Base-by-base conservation (phyloP, 768 basidiomycete genomes). In the Baorangia bicolor region DNA sequence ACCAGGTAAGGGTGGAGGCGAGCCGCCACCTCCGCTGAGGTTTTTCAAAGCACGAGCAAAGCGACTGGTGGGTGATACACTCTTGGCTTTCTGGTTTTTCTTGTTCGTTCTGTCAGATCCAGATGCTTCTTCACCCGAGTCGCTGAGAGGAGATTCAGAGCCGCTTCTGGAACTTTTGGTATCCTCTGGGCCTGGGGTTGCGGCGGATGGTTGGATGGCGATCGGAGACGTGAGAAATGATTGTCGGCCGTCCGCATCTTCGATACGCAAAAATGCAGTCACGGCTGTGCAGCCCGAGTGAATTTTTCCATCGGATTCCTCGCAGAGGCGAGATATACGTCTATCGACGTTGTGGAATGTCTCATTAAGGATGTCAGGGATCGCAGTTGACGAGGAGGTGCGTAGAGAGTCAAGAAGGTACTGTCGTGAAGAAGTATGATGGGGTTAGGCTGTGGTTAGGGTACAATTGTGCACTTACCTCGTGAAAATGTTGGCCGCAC, bases 281-380 rank as follows among this genome's bases (percentile, higher is more conserved):
- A 97, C 97, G 5, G 92, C 97, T 5, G 97, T 99, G 68, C 96
- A 98, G 2, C 97, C 97, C 8, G 92, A 94, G 65, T 96, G 93
- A 46, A 96, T 94, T 71, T 92, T 94, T 62, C 92, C 93, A 38
- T 91, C 88, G 7, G 90, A 90, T 60, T 89, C 85, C 65, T 90
- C 89, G 51, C 94, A 87, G 65, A 98, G 85, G 44, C 79, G 82
- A 18, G 93, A 94, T 31, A 99, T 81, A 54, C 81, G 79, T 44
- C 76, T 80, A 67, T 99, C 97, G 55, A 98, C 97, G 38, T 84
- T 81, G 71, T 97, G 94, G 77, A 98, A 99, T 4, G 97, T 94
- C 66, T 88, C 78, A 69, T 98, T 98, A 55, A 98, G 82, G 56
- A 94, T 69, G 64, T 96, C 94, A 3, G 96, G 95, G 49, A 98